phyloP scores from a whole-genome alignment of 1,139 yeast genomes.

The Scheffersomyces cryptocercus region DNA sequence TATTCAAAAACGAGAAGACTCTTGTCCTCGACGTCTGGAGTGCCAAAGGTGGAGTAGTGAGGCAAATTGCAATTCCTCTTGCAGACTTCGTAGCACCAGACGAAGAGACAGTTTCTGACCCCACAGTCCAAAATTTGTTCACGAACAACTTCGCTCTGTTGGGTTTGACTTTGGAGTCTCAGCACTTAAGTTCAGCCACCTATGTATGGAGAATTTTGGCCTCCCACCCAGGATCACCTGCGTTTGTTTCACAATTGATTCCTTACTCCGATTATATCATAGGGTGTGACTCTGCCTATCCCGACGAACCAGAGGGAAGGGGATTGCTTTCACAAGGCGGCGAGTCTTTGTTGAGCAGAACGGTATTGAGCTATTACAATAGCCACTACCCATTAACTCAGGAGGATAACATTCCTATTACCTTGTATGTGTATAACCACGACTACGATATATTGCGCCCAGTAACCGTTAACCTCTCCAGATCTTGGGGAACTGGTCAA shows the following conservation, averaged over 20 bases:
- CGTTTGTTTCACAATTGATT: conserved; percentile 77
- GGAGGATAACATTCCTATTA: conserved; percentile 41
- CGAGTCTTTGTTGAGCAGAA: conserved; percentile 72
- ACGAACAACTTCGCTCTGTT: conserved; percentile 33
- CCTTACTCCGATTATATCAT: conserved; percentile 88
- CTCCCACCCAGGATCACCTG: conserved; percentile 80
- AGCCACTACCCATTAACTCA: conserved; percentile 41
- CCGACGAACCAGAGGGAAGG: conserved; percentile 52
- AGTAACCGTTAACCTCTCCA: conserved; percentile 63
- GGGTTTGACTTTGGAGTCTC: conserved; percentile 75
- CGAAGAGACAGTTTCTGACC: conserved; percentile 9
- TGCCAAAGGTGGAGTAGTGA: conserved; percentile 78
- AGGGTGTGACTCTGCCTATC: conserved; percentile 68
- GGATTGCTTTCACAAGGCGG: conserved; percentile 80
- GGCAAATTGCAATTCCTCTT: conserved; percentile 53
- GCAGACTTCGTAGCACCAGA: conserved; percentile 17
- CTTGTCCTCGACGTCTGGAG: conserved; percentile 77
- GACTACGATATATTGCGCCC: conserved; percentile 86
- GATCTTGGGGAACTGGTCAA: conserved; percentile 52
- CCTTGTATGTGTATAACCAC: conserved; percentile 83
- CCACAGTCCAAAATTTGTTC: conserved; percentile 15
- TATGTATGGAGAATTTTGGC: conserved; percentile 86
- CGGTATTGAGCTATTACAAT: conserved; percentile 59
- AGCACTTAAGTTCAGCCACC: conserved; percentile 73
- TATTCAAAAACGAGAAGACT: conserved; percentile 34